A percentile compares a stretch with the other conserved stretches of the same genome.
Evolutionary conservation across 768 basidiomycete genomes (phyloP).

Genomic region (Galerina sulciceps): DNA sequence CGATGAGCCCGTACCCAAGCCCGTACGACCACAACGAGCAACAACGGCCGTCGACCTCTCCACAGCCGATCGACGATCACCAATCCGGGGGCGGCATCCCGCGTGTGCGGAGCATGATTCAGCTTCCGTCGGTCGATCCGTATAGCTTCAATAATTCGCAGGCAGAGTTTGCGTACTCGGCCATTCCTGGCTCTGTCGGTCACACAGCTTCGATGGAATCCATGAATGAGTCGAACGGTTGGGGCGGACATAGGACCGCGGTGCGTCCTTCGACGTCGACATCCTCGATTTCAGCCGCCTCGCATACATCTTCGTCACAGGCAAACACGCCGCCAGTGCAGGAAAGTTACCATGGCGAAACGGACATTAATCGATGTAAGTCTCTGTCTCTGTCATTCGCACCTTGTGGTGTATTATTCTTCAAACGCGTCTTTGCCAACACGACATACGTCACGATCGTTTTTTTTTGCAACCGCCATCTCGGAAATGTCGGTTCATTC

Average conservation of each 20-base stretch:
- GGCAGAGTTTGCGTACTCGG: conserved; percentile 83
- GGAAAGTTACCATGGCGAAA: conserved; percentile 67
- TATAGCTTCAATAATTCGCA: conserved; percentile 69
- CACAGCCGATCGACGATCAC: conserved; percentile 65
- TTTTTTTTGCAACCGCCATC: too few relatives aligned
- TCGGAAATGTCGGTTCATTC: not conserved
- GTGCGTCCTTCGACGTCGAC: conserved; percentile 77
- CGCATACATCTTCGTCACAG: conserved; percentile 78
- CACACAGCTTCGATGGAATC: conserved; percentile 46
- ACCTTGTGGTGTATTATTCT: conserved; percentile 11
- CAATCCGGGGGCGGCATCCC: conserved; percentile 52
- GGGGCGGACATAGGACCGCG: conserved; percentile 49
- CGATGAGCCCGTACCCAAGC: conserved; percentile 85
- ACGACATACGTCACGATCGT: not conserved
- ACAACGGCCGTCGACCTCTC: conserved; percentile 73
- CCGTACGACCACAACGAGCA: conserved; percentile 74
- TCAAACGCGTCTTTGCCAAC: not conserved
- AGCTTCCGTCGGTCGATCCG: conserved; percentile 72
- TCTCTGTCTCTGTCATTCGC: conserved; percentile 33
- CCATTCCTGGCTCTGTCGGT: conserved; percentile 52
- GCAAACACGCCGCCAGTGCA: conserved; percentile 82
- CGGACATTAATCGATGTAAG: conserved; percentile 87
- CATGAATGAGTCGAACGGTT: conserved; percentile 49
- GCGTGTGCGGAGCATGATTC: conserved; percentile 84
- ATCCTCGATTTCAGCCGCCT: conserved; percentile 76